Base-by-base conservation (phyloP, 2,329 filamentous ascomycete species). In the Aspergillus brunneoviolaceus region DNA sequence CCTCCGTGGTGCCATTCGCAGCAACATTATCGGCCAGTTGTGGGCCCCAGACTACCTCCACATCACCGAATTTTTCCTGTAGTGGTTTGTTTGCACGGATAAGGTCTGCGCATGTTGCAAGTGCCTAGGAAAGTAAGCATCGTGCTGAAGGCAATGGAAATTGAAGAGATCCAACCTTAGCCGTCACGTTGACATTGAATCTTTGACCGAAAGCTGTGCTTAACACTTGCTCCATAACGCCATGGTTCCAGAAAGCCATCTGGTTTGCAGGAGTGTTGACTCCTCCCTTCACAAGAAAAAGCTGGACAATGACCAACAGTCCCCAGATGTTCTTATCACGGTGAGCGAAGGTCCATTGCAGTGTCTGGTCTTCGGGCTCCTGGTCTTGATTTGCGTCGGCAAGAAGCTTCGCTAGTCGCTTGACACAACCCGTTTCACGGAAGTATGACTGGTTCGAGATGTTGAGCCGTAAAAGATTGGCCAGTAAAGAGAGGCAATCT, bases 391-490 rank as follows among this genome's bases (percentile, higher is more conserved):
- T 82, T 69, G 84, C 80, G 74, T 83, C 80, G n/a, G 78, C 82
- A 21, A 96, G 80, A 35, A 98, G 80, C 42, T 84, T 84, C 16
- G 88, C 84, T 51, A 97, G 80, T 66, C 87, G 88, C 23, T 85
- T 83, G 14, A 96, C 87, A 70, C 89, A 93, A 1, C 92, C 92
- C 49, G 91, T 94, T 74, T 99, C 95, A 59, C 94, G 86, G 74
- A 99, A 98, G 58, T 94, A 87, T 11, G 92, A 91, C 75, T 99
- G 95, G 70, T 99, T 99, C 2, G 93, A 95, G 1, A 88, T 81
- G 72, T 98, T 98, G 68, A 92, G 85, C 35, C 89, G 87, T 29
- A 99, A 81, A 12, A 99, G 84, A 73, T 98, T 98, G 48, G 92
- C 92, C 52, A 98, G 81, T 56, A 99, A 81, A 59, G 95, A 94